Evolutionary conservation across 2,329 filamentous ascomycete species (phyloP), one percentile per base, ranked within the genome.

Genomic region (Colletotrichum costaricense): DNA sequence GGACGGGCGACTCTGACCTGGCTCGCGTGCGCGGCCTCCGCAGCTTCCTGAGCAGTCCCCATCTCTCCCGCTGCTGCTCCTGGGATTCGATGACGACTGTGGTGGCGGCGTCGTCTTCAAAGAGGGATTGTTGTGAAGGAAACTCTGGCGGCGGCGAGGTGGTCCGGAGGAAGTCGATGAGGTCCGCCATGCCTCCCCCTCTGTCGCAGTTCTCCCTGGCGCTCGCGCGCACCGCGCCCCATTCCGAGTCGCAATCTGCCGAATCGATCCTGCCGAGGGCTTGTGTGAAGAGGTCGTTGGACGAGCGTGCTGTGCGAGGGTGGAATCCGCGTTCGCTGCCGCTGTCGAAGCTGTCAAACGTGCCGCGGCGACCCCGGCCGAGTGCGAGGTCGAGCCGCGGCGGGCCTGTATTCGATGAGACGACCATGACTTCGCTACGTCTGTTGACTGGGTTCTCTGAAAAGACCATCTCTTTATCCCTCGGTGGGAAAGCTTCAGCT

Each of bases 31-130:
- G 69, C 12, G 69, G 64, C 22, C 69, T 65, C 28, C 73, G 73
- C 59, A 74, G 35, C 64, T 84, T 80, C 75, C 80, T 86, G 63
- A 89, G 80, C 56, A 81, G 83, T 57, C 80, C 79, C 83, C 84
- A 87, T 76, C 80, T 83, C 1, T 82, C 83, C 26, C 80, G 81
- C 49, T 78, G 76, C 42, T 78, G 76, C 42, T 82, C 54, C 1
- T 62, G 56, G 3, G 67, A 52, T 3, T 79, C 80, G 24, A 74
- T 72, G 42, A 9, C 42, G 42, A n/a, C 42, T 7, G 42, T 49
- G 7, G 42, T n/a, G 42, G 42, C 19, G 42, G 42, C 42, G 49
- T 73, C 60, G 22, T 77, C 73, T 38, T 76, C 74, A 42, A 82
- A 81, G 4, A 83, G 59, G 16, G 73, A 73, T 12, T 55, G 59